Percentiles rank a stretch among this genome's conserved stretches.
Evolutionary conservation across 148 eudicot genomes (phyloP).

Genomic region (Drosera capensis): DNA sequence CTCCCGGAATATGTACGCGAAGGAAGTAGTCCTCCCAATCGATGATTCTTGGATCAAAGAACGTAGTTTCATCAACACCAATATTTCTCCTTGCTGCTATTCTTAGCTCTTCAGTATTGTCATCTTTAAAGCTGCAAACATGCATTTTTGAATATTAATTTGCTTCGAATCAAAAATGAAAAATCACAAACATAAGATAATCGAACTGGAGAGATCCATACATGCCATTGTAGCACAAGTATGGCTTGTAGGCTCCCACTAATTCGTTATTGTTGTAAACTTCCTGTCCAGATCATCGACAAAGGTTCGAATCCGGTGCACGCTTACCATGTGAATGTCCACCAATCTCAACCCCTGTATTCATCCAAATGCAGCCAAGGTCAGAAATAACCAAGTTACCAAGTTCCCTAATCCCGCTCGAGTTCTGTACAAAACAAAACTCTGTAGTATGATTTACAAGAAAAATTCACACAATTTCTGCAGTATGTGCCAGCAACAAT

Average conservation of each 20-base stretch:
- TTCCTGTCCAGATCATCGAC: conserved; percentile 2
- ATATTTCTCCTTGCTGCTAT: background rate
- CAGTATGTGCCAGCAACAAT: too few species aligned
- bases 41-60: conserved; percentile 13
- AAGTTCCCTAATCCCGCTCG: too few species aligned
- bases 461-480: too few species aligned
- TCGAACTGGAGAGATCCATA: conserved; percentile 2
- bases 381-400: too few species aligned
- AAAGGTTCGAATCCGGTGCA: background rate
- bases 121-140: conserved; percentile 15
- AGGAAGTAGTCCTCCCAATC: conserved; percentile 20
- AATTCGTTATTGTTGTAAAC: conserved; percentile 1
- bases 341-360: conserved; percentile 6
- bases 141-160: background rate
- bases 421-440: too few species aligned
- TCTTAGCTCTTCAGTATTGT: conserved; percentile 10
- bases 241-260: conserved; percentile 2
- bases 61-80: background rate
- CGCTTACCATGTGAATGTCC: background rate
- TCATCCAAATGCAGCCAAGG: too few species aligned
- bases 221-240: conserved; percentile 8
- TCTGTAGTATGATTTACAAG: too few species aligned
- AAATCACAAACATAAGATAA: background rate
- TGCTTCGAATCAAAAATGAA: too few species aligned
- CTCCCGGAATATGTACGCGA: conserved; percentile 9